phyloP scores from a whole-genome alignment of 805 yeast species.

The Kluyveromyces nonfermentans region DNA sequence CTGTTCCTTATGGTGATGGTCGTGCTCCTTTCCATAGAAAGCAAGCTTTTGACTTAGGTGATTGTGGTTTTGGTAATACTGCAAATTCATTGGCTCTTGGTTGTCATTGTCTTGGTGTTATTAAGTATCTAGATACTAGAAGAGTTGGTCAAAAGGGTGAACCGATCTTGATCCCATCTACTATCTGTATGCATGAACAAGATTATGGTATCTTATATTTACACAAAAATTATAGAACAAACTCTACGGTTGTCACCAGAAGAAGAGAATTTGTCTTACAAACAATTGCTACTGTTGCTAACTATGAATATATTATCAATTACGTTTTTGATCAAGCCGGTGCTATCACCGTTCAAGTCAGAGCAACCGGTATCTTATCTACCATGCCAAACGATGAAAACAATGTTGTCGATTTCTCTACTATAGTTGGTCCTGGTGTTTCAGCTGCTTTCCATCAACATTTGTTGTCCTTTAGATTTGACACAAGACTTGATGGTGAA shows the following conservation, averaged over 20 bases:
- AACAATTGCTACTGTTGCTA: conserved; percentile 76
- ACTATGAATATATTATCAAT: conserved; percentile 71
- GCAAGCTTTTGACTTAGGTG: conserved; percentile 82
- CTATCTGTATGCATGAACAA: conserved; percentile 74
- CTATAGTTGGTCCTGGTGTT: conserved; percentile 68
- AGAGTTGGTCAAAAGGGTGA: conserved; percentile 51
- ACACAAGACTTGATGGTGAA: conserved; percentile 77
- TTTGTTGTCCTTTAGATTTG: conserved; percentile 67
- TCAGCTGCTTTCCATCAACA: conserved; percentile 84
- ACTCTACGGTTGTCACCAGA: conserved; percentile 61
- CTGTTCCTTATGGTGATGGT: conserved; percentile 83
- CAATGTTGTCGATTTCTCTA: conserved; percentile 57
- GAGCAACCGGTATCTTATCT: conserved; percentile 82
- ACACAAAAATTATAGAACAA: conserved; percentile 72
- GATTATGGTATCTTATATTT: conserved; percentile 69
- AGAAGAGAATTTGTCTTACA: conserved; percentile 72
- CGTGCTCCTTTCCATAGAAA: conserved; percentile 77
- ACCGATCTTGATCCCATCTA: conserved; percentile 53
- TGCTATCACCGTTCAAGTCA: conserved; percentile 63
- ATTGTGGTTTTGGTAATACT: conserved; percentile 69
- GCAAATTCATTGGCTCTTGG: conserved; percentile 64
- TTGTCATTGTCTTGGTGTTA: conserved; percentile 76
- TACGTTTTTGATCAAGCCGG: conserved; percentile 71
- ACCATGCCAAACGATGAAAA: conserved; percentile 74
- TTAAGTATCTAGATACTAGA: conserved; percentile 59